phyloP scores from a whole-genome alignment of 2,329 filamentous ascomycete genomes.

The Dryadomyces quercus-mongolicae region DNA sequence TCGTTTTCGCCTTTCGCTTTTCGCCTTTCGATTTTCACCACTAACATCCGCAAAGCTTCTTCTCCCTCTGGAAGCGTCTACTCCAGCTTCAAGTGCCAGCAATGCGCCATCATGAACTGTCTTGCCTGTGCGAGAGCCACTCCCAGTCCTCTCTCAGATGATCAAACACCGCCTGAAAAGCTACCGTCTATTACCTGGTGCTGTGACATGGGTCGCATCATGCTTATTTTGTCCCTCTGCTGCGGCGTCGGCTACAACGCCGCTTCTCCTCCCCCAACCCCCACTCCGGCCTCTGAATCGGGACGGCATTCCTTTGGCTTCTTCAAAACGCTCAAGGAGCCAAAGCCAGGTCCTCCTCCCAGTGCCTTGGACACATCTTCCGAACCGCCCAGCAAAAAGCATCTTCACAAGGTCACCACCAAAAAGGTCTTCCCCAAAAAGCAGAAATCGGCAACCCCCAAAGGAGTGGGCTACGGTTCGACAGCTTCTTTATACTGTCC shows the following conservation, averaged over 20 bases:
- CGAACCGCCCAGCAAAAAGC: neutral
- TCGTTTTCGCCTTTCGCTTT: neutral
- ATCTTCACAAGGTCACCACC: neutral
- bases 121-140: conserved; percentile 5
- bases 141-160: neutral
- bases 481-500: neutral
- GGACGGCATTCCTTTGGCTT: neutral
- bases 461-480: conserved; percentile 5
- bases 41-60: neutral
- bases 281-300: neutral
- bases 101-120: conserved; percentile 11
- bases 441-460: neutral
- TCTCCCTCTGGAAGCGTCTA: neutral
- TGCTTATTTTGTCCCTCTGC: conserved; percentile 14
- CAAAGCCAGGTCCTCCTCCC: neutral
- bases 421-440: neutral
- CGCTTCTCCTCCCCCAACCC: neutral
- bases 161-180: neutral
- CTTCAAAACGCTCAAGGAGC: neutral
- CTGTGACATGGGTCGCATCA: conserved; percentile 14
- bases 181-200: conserved; percentile 11
- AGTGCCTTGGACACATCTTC: neutral
- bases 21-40: neutral
- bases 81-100: conserved; percentile 5
- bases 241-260: conserved; percentile 10